A percentile compares a stretch with the other conserved stretches of the same genome.
These are phyloP conservation scores for Sclerotinia spermophila DNA, from an alignment of 2,329 filamentous ascomycete genomes.

Conservation along the genomic window DNA sequence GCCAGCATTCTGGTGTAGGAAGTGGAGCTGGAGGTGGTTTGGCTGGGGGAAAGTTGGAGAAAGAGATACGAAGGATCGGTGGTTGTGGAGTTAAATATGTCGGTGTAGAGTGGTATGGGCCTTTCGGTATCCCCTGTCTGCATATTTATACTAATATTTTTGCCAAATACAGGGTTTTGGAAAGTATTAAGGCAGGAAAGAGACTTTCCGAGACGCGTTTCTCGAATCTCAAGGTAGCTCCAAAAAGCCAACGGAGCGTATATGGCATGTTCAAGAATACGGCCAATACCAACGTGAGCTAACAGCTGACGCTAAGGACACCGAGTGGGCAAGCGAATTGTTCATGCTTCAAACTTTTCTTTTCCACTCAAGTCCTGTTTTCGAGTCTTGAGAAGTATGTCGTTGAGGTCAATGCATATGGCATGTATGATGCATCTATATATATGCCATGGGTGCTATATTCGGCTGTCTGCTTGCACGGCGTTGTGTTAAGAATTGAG, in stretches of 20 bases:
- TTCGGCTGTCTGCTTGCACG: constrained; percentile 24
- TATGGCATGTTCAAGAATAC: constrained; percentile 47
- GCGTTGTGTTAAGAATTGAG: constrained; percentile 20
- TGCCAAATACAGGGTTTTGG: constrained; percentile 60
- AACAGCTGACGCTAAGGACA: constrained; percentile 10
- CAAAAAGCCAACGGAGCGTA: constrained; percentile 62
- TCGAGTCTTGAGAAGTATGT: constrained; percentile 14
- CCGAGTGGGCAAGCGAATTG: constrained; percentile 6
- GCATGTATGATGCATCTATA: constrained; percentile 16
- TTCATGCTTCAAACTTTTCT: neutral
- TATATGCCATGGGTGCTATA: constrained; percentile 19
- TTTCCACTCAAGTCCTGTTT: neutral
- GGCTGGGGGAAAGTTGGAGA: constrained; percentile 73
- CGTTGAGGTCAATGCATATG: constrained; percentile 20
- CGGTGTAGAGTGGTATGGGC: constrained; percentile 68
- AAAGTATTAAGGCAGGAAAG: constrained; percentile 73
- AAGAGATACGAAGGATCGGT: constrained; percentile 65
- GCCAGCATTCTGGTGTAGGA: constrained; percentile 49
- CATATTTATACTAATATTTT: constrained; percentile 12
- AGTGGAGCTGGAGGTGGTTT: constrained; percentile 68
- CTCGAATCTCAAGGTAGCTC: constrained; percentile 57
- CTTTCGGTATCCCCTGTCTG: constrained; percentile 14
- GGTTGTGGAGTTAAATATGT: constrained; percentile 76
- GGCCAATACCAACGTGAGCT: constrained; percentile 21
- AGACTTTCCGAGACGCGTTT: constrained; percentile 73